Conservation (phyloP, 2,329 filamentous ascomycete species). For the Sclerotinia spermophila region DNA sequence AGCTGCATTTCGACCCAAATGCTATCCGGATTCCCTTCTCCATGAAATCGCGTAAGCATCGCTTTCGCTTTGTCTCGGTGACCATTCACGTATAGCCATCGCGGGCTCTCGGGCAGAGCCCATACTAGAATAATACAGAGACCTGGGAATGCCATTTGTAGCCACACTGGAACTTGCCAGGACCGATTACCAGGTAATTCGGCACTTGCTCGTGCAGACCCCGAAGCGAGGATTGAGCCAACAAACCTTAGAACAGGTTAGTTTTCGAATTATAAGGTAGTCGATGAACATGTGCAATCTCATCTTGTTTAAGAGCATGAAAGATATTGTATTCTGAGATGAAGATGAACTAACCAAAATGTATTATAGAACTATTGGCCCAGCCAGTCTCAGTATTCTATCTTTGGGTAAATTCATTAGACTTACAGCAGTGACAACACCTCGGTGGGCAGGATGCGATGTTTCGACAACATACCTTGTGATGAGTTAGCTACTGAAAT, state of each 20-base stretch:
- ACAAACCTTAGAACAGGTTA: conserved; percentile 41
- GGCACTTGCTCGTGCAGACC: conserved; percentile 49
- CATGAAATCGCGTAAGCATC: conserved; percentile 48
- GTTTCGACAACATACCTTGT: conserved; percentile 4
- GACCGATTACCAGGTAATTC: conserved; percentile 39
- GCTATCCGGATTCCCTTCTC: conserved; percentile 48
- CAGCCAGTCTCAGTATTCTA: neutral
- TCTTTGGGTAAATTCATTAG: neutral
- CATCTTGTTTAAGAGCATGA: too few species aligned
- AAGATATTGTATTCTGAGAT: neutral
- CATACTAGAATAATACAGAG: conserved; percentile 44
- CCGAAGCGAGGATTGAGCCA: conserved; percentile 51
- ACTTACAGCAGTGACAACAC: conserved; percentile 37
- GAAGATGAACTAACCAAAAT: conserved; percentile 27
- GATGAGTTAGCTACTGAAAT: neutral
- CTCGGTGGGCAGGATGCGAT: conserved; percentile 42
- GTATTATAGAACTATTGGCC: conserved; percentile 29
- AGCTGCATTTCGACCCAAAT: conserved; percentile 50
- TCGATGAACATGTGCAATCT: neutral
- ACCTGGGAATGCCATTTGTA: conserved; percentile 50
- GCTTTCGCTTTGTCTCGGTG: conserved; percentile 37
- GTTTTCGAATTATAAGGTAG: neutral
- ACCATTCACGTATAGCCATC: conserved; percentile 42
- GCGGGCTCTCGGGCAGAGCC: conserved; percentile 47
- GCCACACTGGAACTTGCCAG: conserved; percentile 51